These are phyloP conservation scores for Aegilops speltoides DNA, from an alignment of 176 grass and related monocot genomes.

Conservation along the genomic window DNA sequence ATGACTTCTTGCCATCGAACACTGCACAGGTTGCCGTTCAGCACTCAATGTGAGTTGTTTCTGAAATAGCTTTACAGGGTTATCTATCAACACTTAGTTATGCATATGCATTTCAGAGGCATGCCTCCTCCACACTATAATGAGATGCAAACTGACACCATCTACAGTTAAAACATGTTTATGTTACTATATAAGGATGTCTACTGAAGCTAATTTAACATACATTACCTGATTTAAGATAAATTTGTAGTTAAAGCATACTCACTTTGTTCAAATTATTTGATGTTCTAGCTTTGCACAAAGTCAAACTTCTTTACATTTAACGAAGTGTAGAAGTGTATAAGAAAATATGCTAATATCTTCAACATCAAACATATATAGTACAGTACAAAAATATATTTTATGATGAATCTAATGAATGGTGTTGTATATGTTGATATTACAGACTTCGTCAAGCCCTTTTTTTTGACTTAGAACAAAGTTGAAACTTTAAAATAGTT, in stretches of 20 bases:
- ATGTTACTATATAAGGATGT: neutral
- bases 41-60: constrained; percentile 48
- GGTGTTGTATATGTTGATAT: neutral
- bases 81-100: neutral
- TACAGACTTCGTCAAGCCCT: neutral
- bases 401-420: neutral
- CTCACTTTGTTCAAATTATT: neutral
- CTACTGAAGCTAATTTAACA: neutral
- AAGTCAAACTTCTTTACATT: neutral
- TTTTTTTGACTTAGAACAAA: neutral
- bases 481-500: neutral
- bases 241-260: neutral
- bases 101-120: neutral
- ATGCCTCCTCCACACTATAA: neutral
- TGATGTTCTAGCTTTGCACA: neutral
- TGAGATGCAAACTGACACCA: neutral
- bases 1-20: constrained; percentile 44
- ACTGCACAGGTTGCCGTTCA: constrained; percentile 45
- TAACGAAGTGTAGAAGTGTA: neutral
- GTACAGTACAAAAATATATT: neutral
- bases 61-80: neutral
- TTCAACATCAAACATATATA: too few relatives aligned
- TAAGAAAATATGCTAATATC: too few relatives aligned
- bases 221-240: neutral
- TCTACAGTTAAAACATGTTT: neutral